Percentiles rank a stretch among this genome's conserved stretches.
Conservation (phyloP, 2,329 filamentous ascomycete genomes). For the Epichloe typhina region DNA sequence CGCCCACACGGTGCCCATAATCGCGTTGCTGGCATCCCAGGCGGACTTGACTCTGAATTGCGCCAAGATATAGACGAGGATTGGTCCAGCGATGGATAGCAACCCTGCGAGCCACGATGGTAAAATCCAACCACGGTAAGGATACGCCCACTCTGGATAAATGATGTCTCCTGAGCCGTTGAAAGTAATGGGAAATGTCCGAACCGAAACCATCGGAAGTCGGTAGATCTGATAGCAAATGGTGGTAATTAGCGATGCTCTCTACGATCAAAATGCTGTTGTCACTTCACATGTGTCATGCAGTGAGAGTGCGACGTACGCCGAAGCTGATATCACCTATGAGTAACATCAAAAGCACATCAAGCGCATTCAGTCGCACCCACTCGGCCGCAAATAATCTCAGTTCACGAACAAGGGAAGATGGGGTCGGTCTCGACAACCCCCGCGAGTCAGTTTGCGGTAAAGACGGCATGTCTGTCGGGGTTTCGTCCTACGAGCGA, state of each 20-base stretch:
- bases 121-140: constrained; percentile 47
- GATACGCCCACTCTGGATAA: constrained; percentile 51
- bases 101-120: constrained; percentile 45
- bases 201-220: constrained; percentile 38
- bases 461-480: constrained; percentile 11
- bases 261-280: no score
- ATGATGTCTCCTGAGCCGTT: constrained; percentile 44
- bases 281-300: no score
- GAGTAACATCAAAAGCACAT: constrained; percentile 44
- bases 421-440: not conserved
- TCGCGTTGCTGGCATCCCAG: constrained; percentile 49
- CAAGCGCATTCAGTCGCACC: constrained; percentile 44
- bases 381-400: constrained; percentile 28
- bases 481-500: not conserved
- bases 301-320: constrained; percentile 10
- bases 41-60: constrained; percentile 44
- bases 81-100: constrained; percentile 43
- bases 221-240: constrained; percentile 31
- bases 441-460: constrained; percentile 5
- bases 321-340: constrained; percentile 27
- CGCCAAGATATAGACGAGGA: constrained; percentile 40
- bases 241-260: not conserved
- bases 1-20: constrained; percentile 47
- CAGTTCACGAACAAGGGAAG: not conserved
- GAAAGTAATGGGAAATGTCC: constrained; percentile 51